phyloP scores from a whole-genome alignment of 495 filamentous ascomycete species.

The Endocarpon pusillum region DNA sequence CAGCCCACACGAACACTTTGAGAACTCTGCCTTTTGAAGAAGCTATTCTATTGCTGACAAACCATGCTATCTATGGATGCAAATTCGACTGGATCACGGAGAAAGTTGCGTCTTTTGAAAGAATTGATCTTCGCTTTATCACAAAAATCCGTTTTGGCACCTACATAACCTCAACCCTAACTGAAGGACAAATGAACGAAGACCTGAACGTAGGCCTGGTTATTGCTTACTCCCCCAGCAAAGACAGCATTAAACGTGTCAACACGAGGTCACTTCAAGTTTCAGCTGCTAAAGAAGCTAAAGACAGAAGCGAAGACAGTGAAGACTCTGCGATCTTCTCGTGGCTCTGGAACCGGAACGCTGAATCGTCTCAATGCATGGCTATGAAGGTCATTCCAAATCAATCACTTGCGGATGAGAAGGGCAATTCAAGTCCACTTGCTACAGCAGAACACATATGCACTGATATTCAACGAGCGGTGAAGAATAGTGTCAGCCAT shows the following conservation, averaged over 20 bases:
- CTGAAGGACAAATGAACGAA: constrained; percentile 55
- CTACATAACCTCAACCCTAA: constrained; percentile 77
- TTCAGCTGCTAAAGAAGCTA: too few relatives aligned
- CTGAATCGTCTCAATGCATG: constrained; percentile 24
- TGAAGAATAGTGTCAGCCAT: constrained; percentile 14
- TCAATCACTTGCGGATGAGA: not conserved
- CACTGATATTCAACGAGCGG: constrained; percentile 33
- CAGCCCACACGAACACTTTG: constrained; percentile 45
- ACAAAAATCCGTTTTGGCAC: constrained; percentile 55
- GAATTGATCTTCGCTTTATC: constrained; percentile 62
- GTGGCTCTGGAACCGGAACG: constrained; percentile 22
- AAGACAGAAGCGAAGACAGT: constrained; percentile 28
- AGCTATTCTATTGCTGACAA: constrained; percentile 68
- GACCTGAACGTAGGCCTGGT: constrained; percentile 67
- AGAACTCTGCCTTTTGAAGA: constrained; percentile 63
- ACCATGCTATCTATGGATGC: constrained; percentile 69
- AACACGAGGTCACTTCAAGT: constrained; percentile 73
- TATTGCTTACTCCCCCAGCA: constrained; percentile 52
- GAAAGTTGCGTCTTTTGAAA: constrained; percentile 77
- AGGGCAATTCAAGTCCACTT: too few relatives aligned
- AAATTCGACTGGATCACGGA: constrained; percentile 85
- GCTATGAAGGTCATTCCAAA: constrained; percentile 33
- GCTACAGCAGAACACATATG: constrained; percentile 31
- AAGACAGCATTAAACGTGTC: constrained; percentile 47
- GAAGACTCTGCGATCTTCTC: constrained; percentile 7